Evolutionary conservation across 2,329 filamentous ascomycete genomes (phyloP).

Genomic region (Grosmannia clavigera): DNA sequence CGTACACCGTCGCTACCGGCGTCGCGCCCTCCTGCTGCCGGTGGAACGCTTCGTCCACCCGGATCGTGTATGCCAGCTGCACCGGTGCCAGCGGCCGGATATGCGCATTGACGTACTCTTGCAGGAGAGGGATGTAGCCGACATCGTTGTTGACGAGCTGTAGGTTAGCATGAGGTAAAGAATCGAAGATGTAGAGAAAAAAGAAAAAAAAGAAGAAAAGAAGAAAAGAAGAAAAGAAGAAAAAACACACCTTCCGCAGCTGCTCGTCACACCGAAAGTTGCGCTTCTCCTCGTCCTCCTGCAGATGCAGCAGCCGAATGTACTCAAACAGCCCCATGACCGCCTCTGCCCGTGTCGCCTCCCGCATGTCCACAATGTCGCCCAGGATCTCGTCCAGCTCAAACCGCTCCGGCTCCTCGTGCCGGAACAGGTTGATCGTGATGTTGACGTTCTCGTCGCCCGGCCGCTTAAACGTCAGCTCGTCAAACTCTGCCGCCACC

Average conservation of each 20-base stretch:
- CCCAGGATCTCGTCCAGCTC: constrained; percentile 66
- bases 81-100: constrained; percentile 70
- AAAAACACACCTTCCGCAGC: constrained; percentile 55
- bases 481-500: constrained; percentile 70
- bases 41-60: constrained; percentile 76
- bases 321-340: constrained; percentile 95
- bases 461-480: constrained; percentile 79
- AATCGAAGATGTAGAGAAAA: not conserved
- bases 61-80: constrained; percentile 81
- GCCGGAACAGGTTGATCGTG: constrained; percentile 71
- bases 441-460: constrained; percentile 89
- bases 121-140: constrained; percentile 76
- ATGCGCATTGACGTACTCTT: constrained; percentile 67
- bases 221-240: not conserved
- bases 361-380: constrained; percentile 72
- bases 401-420: constrained; percentile 79
- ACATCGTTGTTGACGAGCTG: constrained; percentile 64
- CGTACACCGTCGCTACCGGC: constrained; percentile 74
- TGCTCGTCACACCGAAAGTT: constrained; percentile 82
- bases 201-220: not conserved
- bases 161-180: not conserved
- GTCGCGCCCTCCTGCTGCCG: constrained; percentile 8
- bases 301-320: constrained; percentile 69
- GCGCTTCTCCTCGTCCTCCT: constrained; percentile 91
- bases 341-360: constrained; percentile 77